Base-by-base conservation (phyloP, 2,329 filamentous ascomycete species). In the Trichophyton rubrum region DNA sequence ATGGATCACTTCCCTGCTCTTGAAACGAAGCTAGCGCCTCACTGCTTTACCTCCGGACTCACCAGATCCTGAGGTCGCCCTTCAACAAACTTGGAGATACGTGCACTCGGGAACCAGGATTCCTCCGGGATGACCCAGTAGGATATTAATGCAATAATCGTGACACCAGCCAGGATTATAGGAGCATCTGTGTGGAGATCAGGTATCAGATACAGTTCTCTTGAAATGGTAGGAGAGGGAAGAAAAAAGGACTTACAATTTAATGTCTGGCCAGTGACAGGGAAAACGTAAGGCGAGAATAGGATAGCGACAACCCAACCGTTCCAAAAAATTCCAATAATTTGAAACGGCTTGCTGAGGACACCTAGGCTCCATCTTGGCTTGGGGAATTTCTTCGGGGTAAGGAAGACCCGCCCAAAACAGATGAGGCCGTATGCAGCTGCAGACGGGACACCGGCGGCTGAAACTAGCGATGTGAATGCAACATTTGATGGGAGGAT, bases 401-500 rank as follows among this genome's bases (percentile, higher is more conserved):
- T 81, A 8, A 79, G 68, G 56, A 80, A 68, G 1, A 80, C 69
- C 3, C 79, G 73, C 1, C 75, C 77, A 0, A 80, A 70, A 45
- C 77, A 80, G 61, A 81, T 80, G 1, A 81, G 68, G 0, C 78
- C 79, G 59, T 80, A 81, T 0, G 79, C 79, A 0, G 78, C 79
- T 1, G 78, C 77, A 2, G 78, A 80, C 3, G 78, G 78, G 0
- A 80, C 78, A 24, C 79, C 79, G 13, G 79, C 77, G 0, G 79
- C 79, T 0, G 79, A 81, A 53, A 81, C 78, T 8, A 81, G 74
- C 0, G 79, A 81, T 0, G 79, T 81, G 66, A 81, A 81, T 3
- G 79, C 79, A 4, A 80, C 78, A 7, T 72, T 69, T 0, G 81
- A 84, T 0, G 82, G 79, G 1, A 85, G 72, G 57, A 84, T 81